Percentiles rank a stretch among this genome's conserved stretches.
phyloP scores from a whole-genome alignment of 2,329 filamentous ascomycete genomes.

The Pyrenochaeta sp. region DNA sequence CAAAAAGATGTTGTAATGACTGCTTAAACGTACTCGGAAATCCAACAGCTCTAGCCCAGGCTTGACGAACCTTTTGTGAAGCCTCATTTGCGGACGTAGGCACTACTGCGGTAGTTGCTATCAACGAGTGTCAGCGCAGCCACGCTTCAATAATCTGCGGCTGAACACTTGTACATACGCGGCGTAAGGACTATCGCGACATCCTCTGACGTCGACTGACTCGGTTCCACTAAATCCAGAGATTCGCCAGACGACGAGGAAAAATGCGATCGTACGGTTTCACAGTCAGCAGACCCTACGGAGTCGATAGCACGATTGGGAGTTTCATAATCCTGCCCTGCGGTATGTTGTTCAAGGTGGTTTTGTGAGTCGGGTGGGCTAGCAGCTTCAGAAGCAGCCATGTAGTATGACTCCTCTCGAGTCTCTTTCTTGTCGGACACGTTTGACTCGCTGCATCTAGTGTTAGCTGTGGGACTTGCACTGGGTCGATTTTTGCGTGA shows the following conservation, averaged over 20 bases:
- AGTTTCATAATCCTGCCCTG: not conserved
- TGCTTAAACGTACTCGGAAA: not conserved
- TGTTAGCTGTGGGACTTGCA: not conserved
- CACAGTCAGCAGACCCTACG: not conserved
- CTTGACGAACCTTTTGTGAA: not conserved
- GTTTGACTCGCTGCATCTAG: not conserved
- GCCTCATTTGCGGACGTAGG: not conserved
- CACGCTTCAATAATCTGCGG: not conserved
- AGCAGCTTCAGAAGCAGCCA: not conserved
- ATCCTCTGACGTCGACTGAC: not conserved
- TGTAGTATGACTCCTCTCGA: not conserved
- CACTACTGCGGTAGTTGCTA: not conserved
- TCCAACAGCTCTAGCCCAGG: not conserved
- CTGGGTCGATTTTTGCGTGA: not conserved
- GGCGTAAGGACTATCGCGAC: not conserved
- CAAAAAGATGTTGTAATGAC: too few relatives aligned
- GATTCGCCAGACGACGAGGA: not conserved
- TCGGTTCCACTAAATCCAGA: not conserved
- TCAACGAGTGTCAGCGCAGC: not conserved
- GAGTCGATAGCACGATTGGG: not conserved
- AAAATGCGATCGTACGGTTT: not conserved
- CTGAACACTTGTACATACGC: not conserved
- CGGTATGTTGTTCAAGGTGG: not conserved
- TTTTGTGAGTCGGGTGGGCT: not conserved
- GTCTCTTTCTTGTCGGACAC: not conserved